Base-by-base conservation (phyloP, 495 filamentous ascomycete species). In the Penicillium flavigenum region DNA sequence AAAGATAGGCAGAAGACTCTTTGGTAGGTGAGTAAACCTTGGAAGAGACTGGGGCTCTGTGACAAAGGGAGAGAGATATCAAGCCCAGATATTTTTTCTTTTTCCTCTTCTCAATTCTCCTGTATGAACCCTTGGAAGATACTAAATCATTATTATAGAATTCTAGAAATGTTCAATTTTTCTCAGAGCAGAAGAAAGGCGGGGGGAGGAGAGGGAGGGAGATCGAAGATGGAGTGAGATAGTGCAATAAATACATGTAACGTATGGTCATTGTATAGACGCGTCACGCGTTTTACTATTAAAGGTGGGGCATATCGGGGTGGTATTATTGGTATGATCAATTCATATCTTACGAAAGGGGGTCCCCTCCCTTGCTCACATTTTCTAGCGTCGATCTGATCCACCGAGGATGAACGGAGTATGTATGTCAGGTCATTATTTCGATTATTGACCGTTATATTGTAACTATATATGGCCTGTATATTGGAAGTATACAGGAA, bases 241-340 rank as follows among this genome's bases (percentile, higher is more conserved):
- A 36, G n/a, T 1, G 17, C 10, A 7, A 36, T 14, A 36, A 56
- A 56, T 64, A 67, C 64, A 0, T 1, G 63, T 63, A 22, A 55
- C 24, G 63, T 71, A 72, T 72, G 63, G 72, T 74, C 66, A 59
- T 16, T 9, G 56, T 60, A 54, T 62, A 54, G 24, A 49, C 65
- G 62, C 64, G 65, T 68, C 63, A 63, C 71, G 73, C 71, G 72
- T 72, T 44, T 50, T 61, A 31, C 14, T 61, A 64, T 59, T 26
- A 8, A 16, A 11, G 6, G 14, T 12, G 52, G 46, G 45, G 19
- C 11, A 22, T 14, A 12, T 24, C 1, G 0, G 4, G 43, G 5
- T 36, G 8, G 41, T 36, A 45, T 46, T 26, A n/a, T 26, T 36
- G 14, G 42, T 54, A 54, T 5, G 9, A 12, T 34, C 2, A 16